Conservation (phyloP, 345 rosid species). For the Syzygium aromaticum region DNA sequence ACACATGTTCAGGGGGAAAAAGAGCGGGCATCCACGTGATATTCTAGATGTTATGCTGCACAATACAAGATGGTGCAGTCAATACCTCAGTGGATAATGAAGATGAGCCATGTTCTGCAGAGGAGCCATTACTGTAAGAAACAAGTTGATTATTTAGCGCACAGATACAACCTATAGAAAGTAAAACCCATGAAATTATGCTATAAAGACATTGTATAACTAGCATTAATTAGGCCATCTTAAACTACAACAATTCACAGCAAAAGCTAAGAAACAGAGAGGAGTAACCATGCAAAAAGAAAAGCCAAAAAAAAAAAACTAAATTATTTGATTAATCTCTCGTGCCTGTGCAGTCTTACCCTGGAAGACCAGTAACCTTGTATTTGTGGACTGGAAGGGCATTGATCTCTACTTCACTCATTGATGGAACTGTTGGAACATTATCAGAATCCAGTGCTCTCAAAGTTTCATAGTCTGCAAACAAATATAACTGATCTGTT, state of each 20-base stretch:
- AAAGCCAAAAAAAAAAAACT: neutral
- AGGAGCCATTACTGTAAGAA: neutral
- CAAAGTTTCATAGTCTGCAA: constrained; percentile 81
- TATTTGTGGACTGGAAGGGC: constrained; percentile 86
- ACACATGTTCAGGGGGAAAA: neutral
- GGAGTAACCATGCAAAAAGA: neutral
- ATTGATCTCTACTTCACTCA: constrained; percentile 94
- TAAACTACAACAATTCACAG: neutral
- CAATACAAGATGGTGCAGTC: neutral
- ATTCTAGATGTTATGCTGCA: neutral
- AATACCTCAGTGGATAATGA: neutral
- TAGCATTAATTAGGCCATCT: neutral
- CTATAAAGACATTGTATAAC: neutral
- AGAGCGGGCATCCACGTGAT: neutral
- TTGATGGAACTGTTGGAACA: constrained; percentile 46
- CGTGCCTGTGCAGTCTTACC: constrained; percentile 13
- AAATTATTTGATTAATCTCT: neutral
- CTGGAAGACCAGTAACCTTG: constrained; percentile 37
- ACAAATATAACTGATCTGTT: neutral
- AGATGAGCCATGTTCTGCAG: neutral
- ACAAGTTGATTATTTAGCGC: neutral
- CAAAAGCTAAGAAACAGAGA: neutral
- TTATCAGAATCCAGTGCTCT: constrained; percentile 89
- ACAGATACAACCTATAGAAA: neutral
- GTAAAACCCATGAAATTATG: neutral